Evolutionary conservation across 2,329 filamentous ascomycete species (phyloP).

Genomic region (Cordyceps pruinosa): DNA sequence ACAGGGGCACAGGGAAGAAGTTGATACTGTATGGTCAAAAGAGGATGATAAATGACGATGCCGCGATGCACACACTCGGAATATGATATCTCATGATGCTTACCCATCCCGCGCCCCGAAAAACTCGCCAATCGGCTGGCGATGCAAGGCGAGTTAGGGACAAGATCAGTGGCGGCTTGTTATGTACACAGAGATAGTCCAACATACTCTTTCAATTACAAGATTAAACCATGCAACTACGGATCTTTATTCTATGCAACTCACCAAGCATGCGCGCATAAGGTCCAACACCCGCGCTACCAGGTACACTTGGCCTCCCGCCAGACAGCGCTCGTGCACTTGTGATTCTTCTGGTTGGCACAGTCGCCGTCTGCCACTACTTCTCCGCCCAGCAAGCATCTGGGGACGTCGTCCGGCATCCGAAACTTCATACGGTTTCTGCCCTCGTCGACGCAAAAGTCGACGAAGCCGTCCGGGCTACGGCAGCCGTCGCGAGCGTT

Average conservation of each 20-base stretch:
- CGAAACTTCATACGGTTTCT: neutral
- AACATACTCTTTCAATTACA: too few species aligned
- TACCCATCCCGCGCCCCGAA: neutral
- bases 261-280: too few species aligned
- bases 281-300: neutral
- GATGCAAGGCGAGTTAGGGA: too few species aligned
- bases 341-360: neutral
- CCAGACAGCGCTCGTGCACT: neutral
- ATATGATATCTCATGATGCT: neutral
- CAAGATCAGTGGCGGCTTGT: too few species aligned
- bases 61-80: neutral
- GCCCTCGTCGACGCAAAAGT: neutral
- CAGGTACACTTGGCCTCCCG: neutral
- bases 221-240: too few species aligned
- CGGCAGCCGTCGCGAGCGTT: neutral
- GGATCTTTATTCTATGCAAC: too few species aligned
- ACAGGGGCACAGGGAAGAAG: neutral
- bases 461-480: neutral
- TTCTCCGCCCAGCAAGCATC: neutral
- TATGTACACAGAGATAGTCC: too few species aligned
- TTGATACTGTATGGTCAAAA: neutral
- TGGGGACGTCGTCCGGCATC: neutral
- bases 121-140: neutral
- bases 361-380: neutral
- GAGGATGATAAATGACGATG: neutral